Percentiles rank a stretch among this genome's conserved stretches.
Conservation (phyloP, 148 eudicot genomes). For the Persicaria tinctoria region DNA sequence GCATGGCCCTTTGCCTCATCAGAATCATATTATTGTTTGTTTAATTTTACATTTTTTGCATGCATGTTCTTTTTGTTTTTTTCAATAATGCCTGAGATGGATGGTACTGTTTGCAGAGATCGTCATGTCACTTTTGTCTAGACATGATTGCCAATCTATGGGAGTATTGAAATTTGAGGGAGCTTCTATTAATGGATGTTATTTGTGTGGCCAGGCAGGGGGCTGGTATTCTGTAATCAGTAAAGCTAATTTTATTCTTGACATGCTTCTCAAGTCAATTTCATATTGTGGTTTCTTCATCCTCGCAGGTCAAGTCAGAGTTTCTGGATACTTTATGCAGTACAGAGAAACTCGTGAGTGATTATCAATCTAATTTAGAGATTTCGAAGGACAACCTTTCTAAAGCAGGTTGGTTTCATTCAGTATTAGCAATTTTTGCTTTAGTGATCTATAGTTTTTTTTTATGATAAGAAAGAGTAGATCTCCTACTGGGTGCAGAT, state of each 20-base stretch:
- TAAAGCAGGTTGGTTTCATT: conserved; percentile 45
- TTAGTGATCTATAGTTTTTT: neutral
- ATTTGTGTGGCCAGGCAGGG: neutral
- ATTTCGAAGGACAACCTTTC: conserved; percentile 41
- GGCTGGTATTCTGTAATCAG: neutral
- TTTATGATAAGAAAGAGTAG: neutral
- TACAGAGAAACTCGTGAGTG: conserved; percentile 71
- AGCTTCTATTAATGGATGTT: neutral
- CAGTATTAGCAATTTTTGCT: neutral
- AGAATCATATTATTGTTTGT: neutral
- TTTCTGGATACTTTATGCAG: conserved; percentile 68
- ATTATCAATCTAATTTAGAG: conserved; percentile 60
- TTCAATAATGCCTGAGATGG: neutral
- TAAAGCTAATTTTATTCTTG: neutral
- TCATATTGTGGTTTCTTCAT: neutral
- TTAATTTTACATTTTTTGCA: neutral
- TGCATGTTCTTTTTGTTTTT: neutral
- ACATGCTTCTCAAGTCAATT: neutral
- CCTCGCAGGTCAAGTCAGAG: conserved; percentile 75
- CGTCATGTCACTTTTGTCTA: neutral
- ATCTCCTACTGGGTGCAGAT: neutral
- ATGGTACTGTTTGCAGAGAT: neutral
- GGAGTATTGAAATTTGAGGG: too few species aligned
- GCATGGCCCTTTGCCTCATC: neutral
- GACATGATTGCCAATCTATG: too few species aligned